phyloP scores from a whole-genome alignment of 768 basidiomycete genomes.

The Naganishia friedmannii region DNA sequence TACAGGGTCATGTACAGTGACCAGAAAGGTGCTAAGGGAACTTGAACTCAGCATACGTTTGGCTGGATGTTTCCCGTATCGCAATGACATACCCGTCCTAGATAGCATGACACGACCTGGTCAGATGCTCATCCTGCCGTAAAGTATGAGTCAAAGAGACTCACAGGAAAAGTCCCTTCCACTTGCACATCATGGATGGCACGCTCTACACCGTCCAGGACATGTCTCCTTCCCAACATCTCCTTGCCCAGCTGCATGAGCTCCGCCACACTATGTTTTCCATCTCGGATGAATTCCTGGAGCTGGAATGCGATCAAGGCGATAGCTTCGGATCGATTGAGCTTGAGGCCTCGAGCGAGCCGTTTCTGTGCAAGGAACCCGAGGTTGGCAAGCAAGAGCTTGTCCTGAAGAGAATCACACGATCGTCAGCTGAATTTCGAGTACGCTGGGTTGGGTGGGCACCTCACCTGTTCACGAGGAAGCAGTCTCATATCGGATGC shows the following conservation, averaged over 20 bases:
- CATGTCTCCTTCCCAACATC: constrained; percentile 81
- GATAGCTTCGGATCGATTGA: constrained; percentile 82
- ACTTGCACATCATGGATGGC: constrained; percentile 85
- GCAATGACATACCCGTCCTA: constrained; percentile 36
- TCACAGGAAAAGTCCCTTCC: constrained; percentile 84
- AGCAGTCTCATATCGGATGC: constrained; percentile 32
- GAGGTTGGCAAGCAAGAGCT: constrained; percentile 47
- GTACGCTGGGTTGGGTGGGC: no score
- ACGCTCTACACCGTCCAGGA: constrained; percentile 69
- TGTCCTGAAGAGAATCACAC: constrained; percentile 40
- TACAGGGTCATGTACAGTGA: constrained; percentile 93
- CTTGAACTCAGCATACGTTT: background rate
- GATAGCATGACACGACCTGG: background rate
- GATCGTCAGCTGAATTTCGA: background rate
- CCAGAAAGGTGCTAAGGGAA: constrained; percentile 67
- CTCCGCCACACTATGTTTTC: constrained; percentile 73
- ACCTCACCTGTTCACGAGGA: constrained; percentile 35
- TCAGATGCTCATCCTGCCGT: background rate
- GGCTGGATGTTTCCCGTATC: background rate
- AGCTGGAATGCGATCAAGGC: constrained; percentile 88
- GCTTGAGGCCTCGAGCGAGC: constrained; percentile 81
- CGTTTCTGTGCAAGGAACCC: constrained; percentile 91
- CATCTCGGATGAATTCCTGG: constrained; percentile 93
- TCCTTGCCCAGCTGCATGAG: constrained; percentile 92
- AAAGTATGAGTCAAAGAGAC: constrained; percentile 54